A percentile compares a stretch with the other conserved stretches of the same genome.
These are phyloP conservation scores for Hericium erinaceus DNA, from an alignment of 768 basidiomycete genomes.

Conservation along the genomic window DNA sequence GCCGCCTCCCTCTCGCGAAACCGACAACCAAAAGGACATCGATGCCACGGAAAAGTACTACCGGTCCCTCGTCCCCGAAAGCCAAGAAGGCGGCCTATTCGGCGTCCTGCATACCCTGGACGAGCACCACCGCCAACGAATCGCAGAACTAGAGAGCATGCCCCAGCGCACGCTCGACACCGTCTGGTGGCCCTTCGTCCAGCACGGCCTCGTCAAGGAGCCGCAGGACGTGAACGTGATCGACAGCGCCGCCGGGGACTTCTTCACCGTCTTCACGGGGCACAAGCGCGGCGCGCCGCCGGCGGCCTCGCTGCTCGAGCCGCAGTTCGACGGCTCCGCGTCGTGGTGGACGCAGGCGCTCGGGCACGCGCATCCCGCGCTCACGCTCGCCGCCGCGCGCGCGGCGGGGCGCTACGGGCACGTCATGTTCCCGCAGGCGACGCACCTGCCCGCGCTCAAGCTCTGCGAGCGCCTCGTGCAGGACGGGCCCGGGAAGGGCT, in stretches of 20 bases:
- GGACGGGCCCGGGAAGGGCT: slow-evolving; percentile 75
- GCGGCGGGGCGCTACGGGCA: slow-evolving; percentile 94
- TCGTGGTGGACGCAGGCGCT: slow-evolving; percentile 98
- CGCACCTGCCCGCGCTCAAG: slow-evolving; percentile 75
- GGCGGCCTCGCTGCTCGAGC: slow-evolving; percentile 33
- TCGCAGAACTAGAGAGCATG: slow-evolving; percentile 73
- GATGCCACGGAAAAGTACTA: slow-evolving; percentile 67
- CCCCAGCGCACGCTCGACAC: slow-evolving; percentile 64
- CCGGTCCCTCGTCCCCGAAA: slow-evolving; percentile 30
- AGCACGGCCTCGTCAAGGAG: slow-evolving; percentile 65
- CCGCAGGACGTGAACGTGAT: slow-evolving; percentile 79
- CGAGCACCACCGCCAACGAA: slow-evolving; percentile 47
- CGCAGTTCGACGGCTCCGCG: slow-evolving; percentile 84
- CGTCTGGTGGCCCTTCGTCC: slow-evolving; percentile 98
- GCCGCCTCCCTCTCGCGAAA: slow-evolving; percentile 45
- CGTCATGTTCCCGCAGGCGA: slow-evolving; percentile 90
- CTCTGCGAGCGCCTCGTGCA: slow-evolving; percentile 73
- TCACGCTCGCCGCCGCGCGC: slow-evolving; percentile 79
- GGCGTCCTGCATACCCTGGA: slow-evolving; percentile 52
- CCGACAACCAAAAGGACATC: slow-evolving; percentile 37
- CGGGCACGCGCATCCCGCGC: slow-evolving; percentile 69
- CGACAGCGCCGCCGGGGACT: slow-evolving; percentile 83
- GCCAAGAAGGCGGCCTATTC: slow-evolving; percentile 30
- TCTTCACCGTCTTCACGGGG: slow-evolving; percentile 63
- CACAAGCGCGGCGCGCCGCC: slow-evolving; percentile 14